These are phyloP conservation scores for Leccinum truebloodii DNA, from an alignment of 768 basidiomycete genomes.

Conservation along the genomic window DNA sequence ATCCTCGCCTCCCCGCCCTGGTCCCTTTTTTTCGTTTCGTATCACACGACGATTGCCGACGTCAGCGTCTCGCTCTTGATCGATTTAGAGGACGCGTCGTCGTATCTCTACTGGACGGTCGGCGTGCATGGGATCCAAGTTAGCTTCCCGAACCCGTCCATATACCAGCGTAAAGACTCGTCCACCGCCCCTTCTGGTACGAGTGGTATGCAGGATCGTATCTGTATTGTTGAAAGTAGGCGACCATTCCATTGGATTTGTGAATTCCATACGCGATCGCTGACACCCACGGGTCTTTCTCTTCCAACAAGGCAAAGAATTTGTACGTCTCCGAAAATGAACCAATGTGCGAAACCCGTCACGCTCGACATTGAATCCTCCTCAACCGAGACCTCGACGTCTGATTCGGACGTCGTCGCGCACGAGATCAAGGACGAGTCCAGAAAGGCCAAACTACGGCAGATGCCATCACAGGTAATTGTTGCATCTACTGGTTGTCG, in stretches of 20 bases:
- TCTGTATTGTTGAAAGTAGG: slow-evolving; percentile 77
- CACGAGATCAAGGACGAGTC: slow-evolving; percentile 30
- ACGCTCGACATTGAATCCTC: slow-evolving; percentile 44
- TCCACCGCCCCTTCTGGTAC: slow-evolving; percentile 35
- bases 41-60: neutral
- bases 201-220: too few species aligned
- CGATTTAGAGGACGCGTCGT: slow-evolving; percentile 81
- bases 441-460: slow-evolving; percentile 26
- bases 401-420: slow-evolving; percentile 29
- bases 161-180: slow-evolving; percentile 44
- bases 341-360: slow-evolving; percentile 32
- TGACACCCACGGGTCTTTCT: slow-evolving; percentile 1
- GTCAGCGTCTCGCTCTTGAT: slow-evolving; percentile 88
- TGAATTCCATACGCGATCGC: neutral
- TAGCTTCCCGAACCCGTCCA: slow-evolving; percentile 77
- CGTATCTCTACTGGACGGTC: slow-evolving; percentile 92
- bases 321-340: slow-evolving; percentile 52
- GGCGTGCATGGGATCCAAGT: slow-evolving; percentile 93
- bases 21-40: neutral
- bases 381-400: slow-evolving; percentile 40
- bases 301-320: slow-evolving; percentile 65
- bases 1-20: neutral
- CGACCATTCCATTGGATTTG: neutral
- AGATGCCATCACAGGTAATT: slow-evolving; percentile 39
- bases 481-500: slow-evolving; percentile 1